Percentiles rank a stretch among this genome's conserved stretches.
Evolutionary conservation across 2,329 filamentous ascomycete genomes (phyloP).

Genomic region (Ascochyta rabiei): DNA sequence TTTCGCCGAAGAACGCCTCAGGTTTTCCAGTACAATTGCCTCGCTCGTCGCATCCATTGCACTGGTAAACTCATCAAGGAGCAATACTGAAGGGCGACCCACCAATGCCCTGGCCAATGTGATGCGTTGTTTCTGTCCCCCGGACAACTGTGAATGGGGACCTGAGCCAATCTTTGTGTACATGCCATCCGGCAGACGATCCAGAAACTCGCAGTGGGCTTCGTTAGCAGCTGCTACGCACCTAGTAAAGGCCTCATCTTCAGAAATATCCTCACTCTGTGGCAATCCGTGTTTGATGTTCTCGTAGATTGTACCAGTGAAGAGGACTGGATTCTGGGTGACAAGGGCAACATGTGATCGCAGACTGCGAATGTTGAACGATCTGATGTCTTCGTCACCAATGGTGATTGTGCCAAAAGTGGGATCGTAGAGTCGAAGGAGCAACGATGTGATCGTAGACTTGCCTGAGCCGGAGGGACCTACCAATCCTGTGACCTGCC

Average conservation of each 20-base stretch:
- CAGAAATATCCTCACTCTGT: constrained; percentile 23
- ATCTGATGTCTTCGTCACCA: constrained; percentile 33
- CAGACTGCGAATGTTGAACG: constrained; percentile 40
- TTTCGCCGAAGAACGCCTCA: constrained; percentile 35
- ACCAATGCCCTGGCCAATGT: constrained; percentile 46
- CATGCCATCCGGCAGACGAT: constrained; percentile 43
- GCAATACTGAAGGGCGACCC: constrained; percentile 39
- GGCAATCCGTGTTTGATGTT: constrained; percentile 45
- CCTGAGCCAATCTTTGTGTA: constrained; percentile 42
- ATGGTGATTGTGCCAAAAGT: constrained; percentile 36
- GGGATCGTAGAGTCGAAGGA: constrained; percentile 50
- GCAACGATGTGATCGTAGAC: constrained; percentile 52
- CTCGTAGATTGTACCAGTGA: constrained; percentile 45
- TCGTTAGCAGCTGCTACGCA: constrained; percentile 58
- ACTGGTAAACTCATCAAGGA: constrained; percentile 47
- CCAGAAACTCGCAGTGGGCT: constrained; percentile 57
- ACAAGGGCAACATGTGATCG: constrained; percentile 44
- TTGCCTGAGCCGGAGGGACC: constrained; percentile 55
- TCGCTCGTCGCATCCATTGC: constrained; percentile 42
- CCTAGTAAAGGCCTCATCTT: constrained; percentile 52
- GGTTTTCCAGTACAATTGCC: constrained; percentile 39
- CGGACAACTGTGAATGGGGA: constrained; percentile 43
- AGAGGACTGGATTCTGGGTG: constrained; percentile 42
- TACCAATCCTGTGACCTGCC: constrained; percentile 53
- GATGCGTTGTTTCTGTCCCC: constrained; percentile 49